A percentile compares a stretch with the other conserved stretches of the same genome.
phyloP scores from a whole-genome alignment of 192 early-diverging fungal genomes.

The Rhizophlyctis rosea region DNA sequence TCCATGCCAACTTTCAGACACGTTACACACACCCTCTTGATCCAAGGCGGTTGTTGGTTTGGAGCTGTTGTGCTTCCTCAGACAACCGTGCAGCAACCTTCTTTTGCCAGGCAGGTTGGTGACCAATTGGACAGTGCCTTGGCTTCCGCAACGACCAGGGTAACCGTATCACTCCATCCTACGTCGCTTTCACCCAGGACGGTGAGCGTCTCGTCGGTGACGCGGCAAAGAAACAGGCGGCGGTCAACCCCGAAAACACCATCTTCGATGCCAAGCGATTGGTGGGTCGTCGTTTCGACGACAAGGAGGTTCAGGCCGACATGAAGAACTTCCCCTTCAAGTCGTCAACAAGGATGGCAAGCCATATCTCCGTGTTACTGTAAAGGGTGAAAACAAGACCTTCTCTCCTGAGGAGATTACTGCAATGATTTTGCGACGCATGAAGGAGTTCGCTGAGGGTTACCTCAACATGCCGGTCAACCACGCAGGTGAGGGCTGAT shows the following conservation, averaged over 20 bases:
- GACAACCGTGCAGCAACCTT: too few relatives aligned
- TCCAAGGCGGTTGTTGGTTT: too few relatives aligned
- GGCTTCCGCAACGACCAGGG: conserved; percentile 96
- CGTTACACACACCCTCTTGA: too few relatives aligned
- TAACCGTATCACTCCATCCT: conserved; percentile 92
- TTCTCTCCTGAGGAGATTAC: conserved; percentile 97
- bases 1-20: too few relatives aligned
- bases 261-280: conserved; percentile 93
- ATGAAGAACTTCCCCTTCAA: conserved; percentile 96
- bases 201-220: conserved; percentile 91
- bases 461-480: conserved; percentile 85
- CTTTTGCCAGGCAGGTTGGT: too few relatives aligned
- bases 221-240: conserved; percentile 92
- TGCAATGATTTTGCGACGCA: conserved; percentile 92
- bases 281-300: conserved; percentile 84
- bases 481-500: conserved; percentile 67
- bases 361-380: conserved; percentile 76
- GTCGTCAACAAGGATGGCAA: conserved; percentile 77
- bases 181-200: conserved; percentile 90
- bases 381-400: conserved; percentile 82
- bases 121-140: too few relatives aligned
- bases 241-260: conserved; percentile 84
- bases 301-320: conserved; percentile 87
- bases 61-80: too few relatives aligned
- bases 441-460: conserved; percentile 91